Percentiles rank a stretch among this genome's conserved stretches.
These are phyloP conservation scores for Pyrrhoderma noxium DNA, from an alignment of 1,284 basidiomycete genomes.

Conservation along the genomic window DNA sequence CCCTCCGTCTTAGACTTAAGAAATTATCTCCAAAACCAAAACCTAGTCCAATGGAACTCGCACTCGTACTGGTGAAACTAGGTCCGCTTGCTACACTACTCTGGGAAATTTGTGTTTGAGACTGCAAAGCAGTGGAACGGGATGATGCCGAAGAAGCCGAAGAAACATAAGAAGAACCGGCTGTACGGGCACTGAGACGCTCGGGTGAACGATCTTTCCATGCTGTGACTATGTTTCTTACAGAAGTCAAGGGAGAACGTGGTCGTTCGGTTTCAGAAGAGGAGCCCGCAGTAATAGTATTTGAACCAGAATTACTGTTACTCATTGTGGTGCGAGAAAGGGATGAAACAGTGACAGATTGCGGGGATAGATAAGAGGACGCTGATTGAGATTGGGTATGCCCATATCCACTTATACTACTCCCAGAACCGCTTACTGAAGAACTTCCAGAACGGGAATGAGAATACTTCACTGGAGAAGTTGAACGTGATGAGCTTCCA, in stretches of 20 bases:
- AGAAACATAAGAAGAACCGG: conserved; percentile 22
- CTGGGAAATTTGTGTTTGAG: too few species aligned
- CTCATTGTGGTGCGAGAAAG: not conserved
- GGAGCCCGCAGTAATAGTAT: not conserved
- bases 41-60: conserved; percentile 25
- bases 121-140: too few species aligned
- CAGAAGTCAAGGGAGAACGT: conserved; percentile 62
- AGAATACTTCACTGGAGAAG: conserved; percentile 15
- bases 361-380: not conserved
- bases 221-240: conserved; percentile 70
- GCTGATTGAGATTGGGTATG: conserved; percentile 8
- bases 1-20: conserved; percentile 56
- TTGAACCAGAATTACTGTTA: too few species aligned
- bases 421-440: too few species aligned
- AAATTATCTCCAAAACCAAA: conserved; percentile 39
- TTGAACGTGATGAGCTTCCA: conserved; percentile 3
- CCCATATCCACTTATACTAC: not conserved
- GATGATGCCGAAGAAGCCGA: conserved; percentile 22
- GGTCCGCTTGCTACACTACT: conserved; percentile 22
- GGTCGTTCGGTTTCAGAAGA: conserved; percentile 15
- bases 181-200: conserved; percentile 21
- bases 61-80: conserved; percentile 25
- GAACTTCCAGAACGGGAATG: conserved; percentile 3
- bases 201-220: conserved; percentile 60
- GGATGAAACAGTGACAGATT: not conserved